Evolutionary conservation across 225 moss, liverwort and hornwort species (phyloP).

Genomic region (Polytrichum commune): DNA sequence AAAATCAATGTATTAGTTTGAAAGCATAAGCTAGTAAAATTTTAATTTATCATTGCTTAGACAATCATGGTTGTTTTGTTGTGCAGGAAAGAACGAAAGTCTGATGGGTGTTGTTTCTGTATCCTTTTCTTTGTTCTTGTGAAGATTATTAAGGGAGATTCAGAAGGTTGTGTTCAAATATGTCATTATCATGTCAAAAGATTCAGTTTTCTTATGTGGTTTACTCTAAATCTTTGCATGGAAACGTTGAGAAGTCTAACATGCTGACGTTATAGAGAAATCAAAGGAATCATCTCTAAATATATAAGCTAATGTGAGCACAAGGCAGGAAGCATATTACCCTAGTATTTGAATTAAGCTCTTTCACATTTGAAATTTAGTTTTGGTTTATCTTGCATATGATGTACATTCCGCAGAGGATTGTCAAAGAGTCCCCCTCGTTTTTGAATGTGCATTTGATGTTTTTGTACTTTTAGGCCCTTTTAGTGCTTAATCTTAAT

Average conservation of each 20-base stretch:
- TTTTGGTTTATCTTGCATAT: too few relatives aligned
- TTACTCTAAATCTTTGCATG: background rate
- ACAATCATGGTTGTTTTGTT: slow-evolving; percentile 1
- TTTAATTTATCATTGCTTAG: too few relatives aligned
- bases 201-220: background rate
- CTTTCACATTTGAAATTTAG: too few relatives aligned
- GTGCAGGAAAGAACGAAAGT: slow-evolving; percentile 69
- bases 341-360: too few relatives aligned
- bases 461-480: background rate
- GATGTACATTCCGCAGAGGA: too few relatives aligned
- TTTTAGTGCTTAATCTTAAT: background rate
- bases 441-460: too few relatives aligned
- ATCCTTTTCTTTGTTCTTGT: slow-evolving; percentile 34
- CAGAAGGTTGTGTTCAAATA: background rate
- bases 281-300: too few relatives aligned
- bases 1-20: too few relatives aligned
- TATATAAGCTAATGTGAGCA: too few relatives aligned
- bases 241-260: background rate
- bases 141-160: background rate
- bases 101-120: slow-evolving; percentile 79
- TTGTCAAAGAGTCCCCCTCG: too few relatives aligned
- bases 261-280: background rate
- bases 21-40: too few relatives aligned
- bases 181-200: background rate
- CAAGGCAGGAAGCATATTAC: too few relatives aligned